Percentiles rank a stretch among this genome's conserved stretches.
Conservation (phyloP, 2,329 filamentous ascomycete genomes). For the Alternaria longipes region DNA sequence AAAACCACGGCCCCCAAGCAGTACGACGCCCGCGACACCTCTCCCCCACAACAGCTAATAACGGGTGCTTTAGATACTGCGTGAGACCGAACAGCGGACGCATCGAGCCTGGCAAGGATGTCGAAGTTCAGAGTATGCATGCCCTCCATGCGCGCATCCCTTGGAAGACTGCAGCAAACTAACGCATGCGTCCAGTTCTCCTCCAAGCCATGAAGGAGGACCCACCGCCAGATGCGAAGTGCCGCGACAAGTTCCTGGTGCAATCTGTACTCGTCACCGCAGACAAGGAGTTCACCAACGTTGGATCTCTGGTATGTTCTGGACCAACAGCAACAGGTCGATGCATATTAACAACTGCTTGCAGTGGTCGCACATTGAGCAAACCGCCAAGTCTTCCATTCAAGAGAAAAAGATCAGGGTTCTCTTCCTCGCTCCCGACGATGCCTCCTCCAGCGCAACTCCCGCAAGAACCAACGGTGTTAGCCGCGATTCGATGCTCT, state of each 20-base stretch:
- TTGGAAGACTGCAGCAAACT: constrained; percentile 31
- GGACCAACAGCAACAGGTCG: not conserved
- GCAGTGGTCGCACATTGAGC: constrained; percentile 79
- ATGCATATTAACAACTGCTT: constrained; percentile 20
- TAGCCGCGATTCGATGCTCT: constrained; percentile 48
- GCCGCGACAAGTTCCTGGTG: constrained; percentile 97
- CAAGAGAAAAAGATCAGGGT: constrained; percentile 97
- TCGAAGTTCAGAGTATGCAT: constrained; percentile 86
- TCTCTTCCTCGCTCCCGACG: constrained; percentile 76
- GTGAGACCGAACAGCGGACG: constrained; percentile 96
- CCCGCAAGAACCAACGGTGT: constrained; percentile 48
- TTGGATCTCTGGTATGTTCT: constrained; percentile 77
- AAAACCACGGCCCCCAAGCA: constrained; percentile 99
- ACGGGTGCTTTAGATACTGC: constrained; percentile 76
- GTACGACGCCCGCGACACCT: constrained; percentile 65
- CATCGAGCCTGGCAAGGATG: constrained; percentile 87
- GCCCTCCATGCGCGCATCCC: constrained; percentile 18
- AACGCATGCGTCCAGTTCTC: constrained; percentile 69
- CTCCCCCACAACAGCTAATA: constrained; percentile 28
- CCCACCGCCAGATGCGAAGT: constrained; percentile 84
- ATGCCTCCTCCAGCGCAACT: constrained; percentile 46
- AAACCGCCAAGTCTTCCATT: constrained; percentile 77
- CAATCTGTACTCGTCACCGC: constrained; percentile 86
- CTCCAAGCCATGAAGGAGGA: constrained; percentile 98
- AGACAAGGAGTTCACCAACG: constrained; percentile 84